phyloP scores from a whole-genome alignment of 2,329 filamentous ascomycete genomes.

The Fusarium musae region DNA sequence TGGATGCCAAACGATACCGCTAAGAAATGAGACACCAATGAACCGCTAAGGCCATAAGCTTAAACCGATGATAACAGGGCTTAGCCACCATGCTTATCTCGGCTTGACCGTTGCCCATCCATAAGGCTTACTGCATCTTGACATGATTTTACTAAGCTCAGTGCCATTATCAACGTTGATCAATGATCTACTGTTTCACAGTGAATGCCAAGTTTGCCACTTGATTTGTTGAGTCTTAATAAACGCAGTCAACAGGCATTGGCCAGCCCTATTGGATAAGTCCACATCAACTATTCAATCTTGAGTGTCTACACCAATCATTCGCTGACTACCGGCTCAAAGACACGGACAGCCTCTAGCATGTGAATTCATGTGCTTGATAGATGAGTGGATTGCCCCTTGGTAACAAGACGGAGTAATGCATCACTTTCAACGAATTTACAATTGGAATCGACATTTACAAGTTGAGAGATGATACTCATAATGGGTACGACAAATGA shows the following conservation, averaged over 20 bases:
- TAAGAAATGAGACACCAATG: not conserved
- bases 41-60: not conserved
- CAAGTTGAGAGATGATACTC: no score
- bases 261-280: conserved; percentile 7
- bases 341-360: not conserved
- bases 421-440: not conserved
- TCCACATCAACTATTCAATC: not conserved
- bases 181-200: not conserved
- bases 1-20: not conserved
- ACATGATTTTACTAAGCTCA: conserved; percentile 6
- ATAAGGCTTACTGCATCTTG: not conserved
- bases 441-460: not conserved
- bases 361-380: not conserved
- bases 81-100: conserved; percentile 9
- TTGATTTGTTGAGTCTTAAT: not conserved
- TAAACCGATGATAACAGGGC: not conserved
- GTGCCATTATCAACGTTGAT: not conserved
- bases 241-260: not conserved
- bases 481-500: not conserved
- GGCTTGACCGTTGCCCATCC: conserved; percentile 6
- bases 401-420: no score
- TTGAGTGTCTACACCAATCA: not conserved
- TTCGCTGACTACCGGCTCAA: not conserved
- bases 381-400: no score
- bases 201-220: not conserved